Evolutionary conservation across 2,329 filamentous ascomycete species (phyloP).

Genomic region (Trichoderma simmonsii): DNA sequence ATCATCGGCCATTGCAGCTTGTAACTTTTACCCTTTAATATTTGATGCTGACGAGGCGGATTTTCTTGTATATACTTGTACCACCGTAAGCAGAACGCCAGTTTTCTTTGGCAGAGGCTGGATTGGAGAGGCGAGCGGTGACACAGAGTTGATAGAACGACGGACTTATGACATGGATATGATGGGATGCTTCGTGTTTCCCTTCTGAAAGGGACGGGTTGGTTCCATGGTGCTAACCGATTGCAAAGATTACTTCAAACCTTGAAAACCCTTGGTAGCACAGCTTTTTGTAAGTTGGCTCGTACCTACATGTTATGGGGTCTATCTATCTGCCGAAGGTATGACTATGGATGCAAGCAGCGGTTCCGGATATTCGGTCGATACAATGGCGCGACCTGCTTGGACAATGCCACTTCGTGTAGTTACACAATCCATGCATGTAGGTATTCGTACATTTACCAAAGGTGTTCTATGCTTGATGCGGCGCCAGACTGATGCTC

Average conservation of each 20-base stretch:
- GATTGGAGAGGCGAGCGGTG: neutral
- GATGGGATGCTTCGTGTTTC: neutral
- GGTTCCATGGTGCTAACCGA: neutral
- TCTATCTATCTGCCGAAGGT: neutral
- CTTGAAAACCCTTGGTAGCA: neutral
- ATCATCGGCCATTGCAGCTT: neutral
- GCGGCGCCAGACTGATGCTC: neutral
- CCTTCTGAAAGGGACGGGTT: neutral
- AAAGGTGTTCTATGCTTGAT: neutral
- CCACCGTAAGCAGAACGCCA: neutral
- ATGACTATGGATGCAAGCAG: neutral
- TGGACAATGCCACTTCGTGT: neutral
- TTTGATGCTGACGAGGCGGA: neutral
- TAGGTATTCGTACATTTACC: neutral
- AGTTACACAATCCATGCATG: neutral
- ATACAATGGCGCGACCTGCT: neutral
- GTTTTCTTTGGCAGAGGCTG: neutral
- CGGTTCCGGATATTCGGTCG: constrained; percentile 2
- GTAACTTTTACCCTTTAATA: neutral
- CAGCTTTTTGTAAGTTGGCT: neutral
- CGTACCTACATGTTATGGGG: neutral
- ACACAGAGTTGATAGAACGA: neutral
- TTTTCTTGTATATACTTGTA: neutral
- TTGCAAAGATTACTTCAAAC: neutral
- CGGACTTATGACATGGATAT: neutral